A percentile compares a stretch with the other conserved stretches of the same genome.
phyloP scores from a whole-genome alignment of 208 protist genomes.

The Leptomonas pyrrhocoris region DNA sequence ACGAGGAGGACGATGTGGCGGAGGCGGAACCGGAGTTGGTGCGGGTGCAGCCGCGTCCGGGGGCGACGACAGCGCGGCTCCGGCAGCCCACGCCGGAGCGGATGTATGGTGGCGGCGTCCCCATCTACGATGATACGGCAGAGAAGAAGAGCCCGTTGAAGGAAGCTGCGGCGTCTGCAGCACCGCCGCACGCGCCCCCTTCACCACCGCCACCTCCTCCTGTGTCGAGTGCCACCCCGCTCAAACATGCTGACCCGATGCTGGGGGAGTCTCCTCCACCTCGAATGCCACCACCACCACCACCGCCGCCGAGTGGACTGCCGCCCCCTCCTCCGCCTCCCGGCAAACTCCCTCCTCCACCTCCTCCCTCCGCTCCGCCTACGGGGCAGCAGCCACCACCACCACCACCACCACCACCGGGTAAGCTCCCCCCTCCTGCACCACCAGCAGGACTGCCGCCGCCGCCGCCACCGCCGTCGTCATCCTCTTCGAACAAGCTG shows the following conservation, averaged over 20 bases:
- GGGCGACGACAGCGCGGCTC: slow-evolving; percentile 10
- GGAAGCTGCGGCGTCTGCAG: background rate
- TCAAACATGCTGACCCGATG: slow-evolving; percentile 21
- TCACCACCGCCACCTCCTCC: slow-evolving; percentile 4
- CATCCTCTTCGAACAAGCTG: background rate
- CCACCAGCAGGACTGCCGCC: slow-evolving; percentile 6
- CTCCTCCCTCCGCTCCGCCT: slow-evolving; percentile 31
- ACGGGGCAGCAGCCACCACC: slow-evolving; percentile 29
- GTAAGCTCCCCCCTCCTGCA: slow-evolving; percentile 16
- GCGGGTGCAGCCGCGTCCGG: slow-evolving; percentile 24
- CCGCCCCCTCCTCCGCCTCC: slow-evolving; percentile 19
- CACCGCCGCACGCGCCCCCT: slow-evolving; percentile 1
- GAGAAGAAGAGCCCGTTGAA: background rate
- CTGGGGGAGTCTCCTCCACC: slow-evolving; percentile 28
- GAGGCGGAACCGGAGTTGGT: slow-evolving; percentile 42
- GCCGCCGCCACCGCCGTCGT: slow-evolving; percentile 27
- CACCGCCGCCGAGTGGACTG: slow-evolving; percentile 32
- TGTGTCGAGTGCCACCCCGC: slow-evolving; percentile 10
- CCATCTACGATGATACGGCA: slow-evolving; percentile 2
- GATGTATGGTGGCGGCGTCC: slow-evolving; percentile 49
- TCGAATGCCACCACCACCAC: slow-evolving; percentile 35
- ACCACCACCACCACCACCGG: slow-evolving; percentile 40
- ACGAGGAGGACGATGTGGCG: slow-evolving; percentile 59
- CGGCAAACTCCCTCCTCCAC: slow-evolving; percentile 10
- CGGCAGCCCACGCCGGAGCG: slow-evolving; percentile 36